Percentiles rank a stretch among this genome's conserved stretches.
Evolutionary conservation across 805 yeast species (phyloP).

Genomic region (Spencermartinsiella europaea): DNA sequence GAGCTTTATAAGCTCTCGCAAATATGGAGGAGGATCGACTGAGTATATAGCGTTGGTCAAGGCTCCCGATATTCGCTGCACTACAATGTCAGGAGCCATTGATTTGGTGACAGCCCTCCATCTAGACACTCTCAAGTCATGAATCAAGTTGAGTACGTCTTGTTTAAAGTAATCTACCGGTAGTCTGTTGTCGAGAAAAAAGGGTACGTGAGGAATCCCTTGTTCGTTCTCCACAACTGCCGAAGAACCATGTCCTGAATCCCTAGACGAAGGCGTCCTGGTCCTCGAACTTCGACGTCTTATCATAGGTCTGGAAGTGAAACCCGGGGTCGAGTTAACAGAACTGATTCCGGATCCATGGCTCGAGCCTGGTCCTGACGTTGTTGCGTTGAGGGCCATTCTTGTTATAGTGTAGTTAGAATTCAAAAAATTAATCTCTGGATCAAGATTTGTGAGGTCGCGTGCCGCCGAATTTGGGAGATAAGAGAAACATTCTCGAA

Average conservation of each 20-base stretch:
- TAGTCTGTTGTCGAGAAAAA: slow-evolving; percentile 64
- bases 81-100: slow-evolving; percentile 40
- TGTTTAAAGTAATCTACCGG: slow-evolving; percentile 83
- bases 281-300: neutral
- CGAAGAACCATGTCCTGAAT: neutral
- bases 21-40: slow-evolving; percentile 50
- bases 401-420: too few species aligned
- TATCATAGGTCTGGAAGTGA: neutral
- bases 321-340: neutral
- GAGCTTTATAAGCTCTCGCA: slow-evolving; percentile 32
- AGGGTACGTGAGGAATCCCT: slow-evolving; percentile 37
- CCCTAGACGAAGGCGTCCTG: neutral
- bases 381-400: neutral
- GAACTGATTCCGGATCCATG: neutral
- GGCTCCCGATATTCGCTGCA: slow-evolving; percentile 82
- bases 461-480: too few species aligned
- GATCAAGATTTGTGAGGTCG: too few species aligned
- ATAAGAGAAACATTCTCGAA: too few species aligned
- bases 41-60: slow-evolving; percentile 85
- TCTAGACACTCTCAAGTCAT: slow-evolving; percentile 61
- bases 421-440: too few species aligned
- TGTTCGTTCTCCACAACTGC: slow-evolving; percentile 2
- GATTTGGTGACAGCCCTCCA: slow-evolving; percentile 59
- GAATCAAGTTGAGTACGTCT: slow-evolving; percentile 63
- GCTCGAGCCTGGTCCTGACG: neutral